phyloP scores from a whole-genome alignment of 176 grass and related monocot species.

The Juncus effusus region DNA sequence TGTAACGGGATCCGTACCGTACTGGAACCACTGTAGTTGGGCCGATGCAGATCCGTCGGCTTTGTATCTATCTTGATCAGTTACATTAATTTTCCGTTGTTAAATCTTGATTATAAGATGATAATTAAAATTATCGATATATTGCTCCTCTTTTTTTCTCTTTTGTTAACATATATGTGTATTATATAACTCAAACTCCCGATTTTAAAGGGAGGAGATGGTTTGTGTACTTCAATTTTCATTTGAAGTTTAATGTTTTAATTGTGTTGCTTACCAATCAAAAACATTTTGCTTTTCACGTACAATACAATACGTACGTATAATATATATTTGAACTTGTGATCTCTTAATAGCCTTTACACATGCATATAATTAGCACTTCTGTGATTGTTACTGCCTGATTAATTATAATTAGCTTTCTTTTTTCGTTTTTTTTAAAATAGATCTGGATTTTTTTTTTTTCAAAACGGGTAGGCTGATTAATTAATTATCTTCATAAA shows the following conservation, averaged over 20 bases:
- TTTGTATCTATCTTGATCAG: conserved; percentile 22
- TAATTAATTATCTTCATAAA: conserved; percentile 1
- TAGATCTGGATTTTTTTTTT: too few relatives aligned
- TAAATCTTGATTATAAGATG: conserved; percentile 7
- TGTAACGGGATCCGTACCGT: conserved; percentile 25
- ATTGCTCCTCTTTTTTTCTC: not conserved
- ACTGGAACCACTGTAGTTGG: conserved; percentile 30
- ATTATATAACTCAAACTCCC: conserved; percentile 20
- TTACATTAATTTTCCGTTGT: too few relatives aligned
- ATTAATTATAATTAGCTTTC: not conserved
- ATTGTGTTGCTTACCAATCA: not conserved
- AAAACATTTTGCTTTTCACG: too few relatives aligned
- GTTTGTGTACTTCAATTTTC: conserved; percentile 14
- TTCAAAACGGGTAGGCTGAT: too few relatives aligned
- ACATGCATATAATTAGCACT: not conserved
- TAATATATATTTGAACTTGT: too few relatives aligned
- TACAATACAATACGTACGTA: too few relatives aligned
- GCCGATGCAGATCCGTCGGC: not conserved
- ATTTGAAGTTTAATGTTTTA: conserved; percentile 5
- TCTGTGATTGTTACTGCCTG: conserved; percentile 10
- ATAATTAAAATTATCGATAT: conserved; percentile 18
- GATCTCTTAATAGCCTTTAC: too few relatives aligned
- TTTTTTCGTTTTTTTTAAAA: too few relatives aligned
- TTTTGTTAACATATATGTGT: conserved; percentile 23
- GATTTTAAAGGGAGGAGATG: conserved; percentile 23